phyloP scores from a whole-genome alignment of 306 rosid genomes.

The Crotalaria pallida region DNA sequence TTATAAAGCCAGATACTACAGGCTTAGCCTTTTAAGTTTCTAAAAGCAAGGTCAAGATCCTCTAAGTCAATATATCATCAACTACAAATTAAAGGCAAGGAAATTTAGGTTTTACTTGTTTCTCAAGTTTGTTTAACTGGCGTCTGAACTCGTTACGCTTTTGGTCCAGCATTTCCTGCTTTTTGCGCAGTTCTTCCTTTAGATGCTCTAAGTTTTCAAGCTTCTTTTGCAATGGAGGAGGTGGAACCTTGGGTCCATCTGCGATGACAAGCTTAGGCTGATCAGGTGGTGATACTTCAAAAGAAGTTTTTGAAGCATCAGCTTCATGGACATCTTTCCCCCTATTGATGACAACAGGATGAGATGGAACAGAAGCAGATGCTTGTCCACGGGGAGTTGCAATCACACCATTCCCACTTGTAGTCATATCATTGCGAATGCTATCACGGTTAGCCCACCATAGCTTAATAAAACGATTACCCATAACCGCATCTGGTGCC shows the following conservation, averaged over 20 bases:
- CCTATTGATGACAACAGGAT: constrained; percentile 38
- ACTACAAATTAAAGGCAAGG: constrained; percentile 16
- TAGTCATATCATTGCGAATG: constrained; percentile 58
- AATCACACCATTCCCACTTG: constrained; percentile 41
- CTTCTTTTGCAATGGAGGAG: constrained; percentile 82
- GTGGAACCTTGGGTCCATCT: constrained; percentile 61
- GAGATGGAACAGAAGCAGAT: constrained; percentile 45
- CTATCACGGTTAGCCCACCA: constrained; percentile 99
- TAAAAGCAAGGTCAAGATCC: not conserved
- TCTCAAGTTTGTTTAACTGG: constrained; percentile 70
- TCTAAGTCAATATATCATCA: constrained; percentile 4
- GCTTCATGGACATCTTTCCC: constrained; percentile 56
- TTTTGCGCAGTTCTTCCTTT: constrained; percentile 93
- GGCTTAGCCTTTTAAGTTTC: constrained; percentile 5
- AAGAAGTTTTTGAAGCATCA: constrained; percentile 50
- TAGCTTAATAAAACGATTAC: constrained; percentile 92
- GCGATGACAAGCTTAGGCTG: constrained; percentile 42
- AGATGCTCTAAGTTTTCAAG: constrained; percentile 68
- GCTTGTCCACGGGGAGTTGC: constrained; percentile 48
- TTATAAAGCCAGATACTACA: not conserved
- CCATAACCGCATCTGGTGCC: constrained; percentile 98
- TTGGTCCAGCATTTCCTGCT: constrained; percentile 90
- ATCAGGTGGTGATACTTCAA: constrained; percentile 53
- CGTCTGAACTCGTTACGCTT: constrained; percentile 83
- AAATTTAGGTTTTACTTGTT: constrained; percentile 51